These are phyloP conservation scores for Scutellaria barbata DNA, from an alignment of 257 asterid species.

Conservation along the genomic window DNA sequence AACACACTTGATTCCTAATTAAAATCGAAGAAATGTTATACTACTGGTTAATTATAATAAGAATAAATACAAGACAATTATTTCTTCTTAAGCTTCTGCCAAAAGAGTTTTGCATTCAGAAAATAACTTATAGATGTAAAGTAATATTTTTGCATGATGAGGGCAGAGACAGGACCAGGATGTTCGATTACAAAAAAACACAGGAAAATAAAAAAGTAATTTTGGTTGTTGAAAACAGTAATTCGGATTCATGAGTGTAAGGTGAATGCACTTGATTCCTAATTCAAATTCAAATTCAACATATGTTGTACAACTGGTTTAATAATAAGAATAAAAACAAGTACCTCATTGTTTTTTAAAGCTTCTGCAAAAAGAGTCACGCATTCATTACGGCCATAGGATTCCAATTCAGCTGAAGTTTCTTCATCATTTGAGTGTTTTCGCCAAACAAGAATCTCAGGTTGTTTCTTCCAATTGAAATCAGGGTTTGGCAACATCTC, in stretches of 20 bases:
- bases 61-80: no score
- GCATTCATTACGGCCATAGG: slow-evolving; percentile 57
- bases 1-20: not conserved
- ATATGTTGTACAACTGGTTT: slow-evolving; percentile 1
- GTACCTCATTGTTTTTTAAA: slow-evolving; percentile 71
- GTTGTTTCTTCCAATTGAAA: slow-evolving; percentile 81
- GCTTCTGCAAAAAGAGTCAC: slow-evolving; percentile 65
- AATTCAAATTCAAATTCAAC: slow-evolving; percentile 1
- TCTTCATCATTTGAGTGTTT: slow-evolving; percentile 56
- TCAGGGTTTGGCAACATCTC: slow-evolving; percentile 80
- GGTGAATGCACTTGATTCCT: not conserved
- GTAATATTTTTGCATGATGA: no score
- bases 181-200: no score
- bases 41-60: no score
- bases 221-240: no score
- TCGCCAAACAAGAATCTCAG: slow-evolving; percentile 75
- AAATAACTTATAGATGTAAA: no score
- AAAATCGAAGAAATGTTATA: no score
- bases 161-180: no score
- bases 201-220: no score
- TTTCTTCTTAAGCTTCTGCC: no score
- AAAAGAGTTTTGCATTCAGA: no score
- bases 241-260: no score
- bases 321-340: slow-evolving; percentile 8
- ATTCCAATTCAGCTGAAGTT: slow-evolving; percentile 52